A percentile compares a stretch with the other conserved stretches of the same genome.
Evolutionary conservation across 225 moss, liverwort and hornwort species (phyloP).

Genomic region (Pleurozium schreberi): DNA sequence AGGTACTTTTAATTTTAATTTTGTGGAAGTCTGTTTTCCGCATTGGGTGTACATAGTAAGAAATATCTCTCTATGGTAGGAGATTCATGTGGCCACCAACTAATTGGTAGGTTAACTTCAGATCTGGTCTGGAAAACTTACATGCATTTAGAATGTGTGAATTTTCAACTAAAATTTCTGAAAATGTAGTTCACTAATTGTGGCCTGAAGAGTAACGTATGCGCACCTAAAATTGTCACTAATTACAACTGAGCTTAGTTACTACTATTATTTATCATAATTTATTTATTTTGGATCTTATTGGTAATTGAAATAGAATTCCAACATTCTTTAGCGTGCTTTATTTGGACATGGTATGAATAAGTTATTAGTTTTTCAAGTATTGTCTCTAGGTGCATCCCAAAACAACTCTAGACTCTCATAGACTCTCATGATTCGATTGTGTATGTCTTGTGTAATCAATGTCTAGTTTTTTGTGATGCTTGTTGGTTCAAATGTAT

Average conservation of each 20-base stretch:
- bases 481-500: neutral
- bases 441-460: neutral
- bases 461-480: neutral
- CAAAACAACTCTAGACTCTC: neutral
- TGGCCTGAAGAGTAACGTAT: neutral
- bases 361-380: neutral
- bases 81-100: neutral
- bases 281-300: neutral
- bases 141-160: neutral
- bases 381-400: neutral
- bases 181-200: no score
- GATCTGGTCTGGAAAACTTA: neutral
- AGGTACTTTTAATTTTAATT: neutral
- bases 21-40: neutral
- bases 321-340: no score
- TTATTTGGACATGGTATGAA: neutral
- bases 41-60: neutral
- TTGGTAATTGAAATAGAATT: neutral
- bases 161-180: neutral
- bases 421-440: neutral
- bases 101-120: neutral
- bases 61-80: neutral
- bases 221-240: neutral
- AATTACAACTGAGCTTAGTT: neutral
- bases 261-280: neutral